Evolutionary conservation across 805 yeast species (phyloP).

Genomic region (Metschnikowia similis): DNA sequence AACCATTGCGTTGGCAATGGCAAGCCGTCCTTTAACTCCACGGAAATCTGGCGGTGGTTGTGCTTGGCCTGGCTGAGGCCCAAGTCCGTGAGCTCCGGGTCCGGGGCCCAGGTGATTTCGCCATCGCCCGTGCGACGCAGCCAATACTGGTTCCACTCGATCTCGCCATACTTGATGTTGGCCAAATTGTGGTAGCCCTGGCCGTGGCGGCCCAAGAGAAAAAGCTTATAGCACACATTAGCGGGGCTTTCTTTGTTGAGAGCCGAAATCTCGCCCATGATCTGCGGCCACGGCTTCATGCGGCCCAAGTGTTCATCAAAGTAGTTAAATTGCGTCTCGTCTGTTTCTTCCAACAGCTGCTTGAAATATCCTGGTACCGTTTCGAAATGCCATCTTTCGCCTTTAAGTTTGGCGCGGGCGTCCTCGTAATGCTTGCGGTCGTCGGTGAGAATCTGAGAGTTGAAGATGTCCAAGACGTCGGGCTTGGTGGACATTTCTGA

Average conservation of each 20-base stretch:
- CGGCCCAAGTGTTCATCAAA: slow-evolving; percentile 43
- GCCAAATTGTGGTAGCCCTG: slow-evolving; percentile 52
- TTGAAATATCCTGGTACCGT: slow-evolving; percentile 41
- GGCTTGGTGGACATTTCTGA: slow-evolving; percentile 17
- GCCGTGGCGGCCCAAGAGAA: slow-evolving; percentile 50
- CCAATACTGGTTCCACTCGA: slow-evolving; percentile 46
- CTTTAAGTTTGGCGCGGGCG: slow-evolving; percentile 7
- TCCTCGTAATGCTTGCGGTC: slow-evolving; percentile 17
- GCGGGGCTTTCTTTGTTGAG: slow-evolving; percentile 29
- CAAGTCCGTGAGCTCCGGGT: slow-evolving; percentile 45
- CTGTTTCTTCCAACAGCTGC: slow-evolving; percentile 40
- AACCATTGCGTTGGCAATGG: slow-evolving; percentile 39
- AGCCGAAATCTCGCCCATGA: slow-evolving; percentile 22
- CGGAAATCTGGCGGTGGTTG: slow-evolving; percentile 38
- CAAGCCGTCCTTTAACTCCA: slow-evolving; percentile 27
- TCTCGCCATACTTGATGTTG: slow-evolving; percentile 42
- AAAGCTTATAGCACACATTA: slow-evolving; percentile 39
- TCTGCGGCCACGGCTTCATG: slow-evolving; percentile 21
- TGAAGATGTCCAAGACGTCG: slow-evolving; percentile 26
- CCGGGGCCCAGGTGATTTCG: slow-evolving; percentile 47
- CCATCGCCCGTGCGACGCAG: slow-evolving; percentile 43
- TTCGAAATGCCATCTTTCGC: slow-evolving; percentile 37
- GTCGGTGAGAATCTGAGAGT: slow-evolving; percentile 23
- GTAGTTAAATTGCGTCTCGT: slow-evolving; percentile 40
- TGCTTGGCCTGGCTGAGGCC: slow-evolving; percentile 45